Percentiles rank a stretch among this genome's conserved stretches.
phyloP scores from a whole-genome alignment of 352 stramenopile genomes.

The Phytopythium mirpurense region DNA sequence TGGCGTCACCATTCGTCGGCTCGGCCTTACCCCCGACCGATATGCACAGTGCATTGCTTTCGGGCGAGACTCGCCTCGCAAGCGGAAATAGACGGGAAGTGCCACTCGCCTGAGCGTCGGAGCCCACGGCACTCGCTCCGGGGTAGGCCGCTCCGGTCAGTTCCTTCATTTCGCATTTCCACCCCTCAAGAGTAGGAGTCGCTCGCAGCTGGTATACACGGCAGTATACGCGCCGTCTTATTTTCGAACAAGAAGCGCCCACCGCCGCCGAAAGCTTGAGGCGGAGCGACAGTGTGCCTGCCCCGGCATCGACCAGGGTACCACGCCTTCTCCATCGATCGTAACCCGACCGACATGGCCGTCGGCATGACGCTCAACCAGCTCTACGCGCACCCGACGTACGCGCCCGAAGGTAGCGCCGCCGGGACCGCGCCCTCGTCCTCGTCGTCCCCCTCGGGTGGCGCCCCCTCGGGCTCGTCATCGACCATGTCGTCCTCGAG shows the following conservation, averaged over 20 bases:
- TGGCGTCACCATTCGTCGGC: background rate
- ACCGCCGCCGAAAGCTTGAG: slow-evolving; percentile 7
- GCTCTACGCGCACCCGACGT: slow-evolving; percentile 45
- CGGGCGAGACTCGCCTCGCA: background rate
- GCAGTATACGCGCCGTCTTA: background rate
- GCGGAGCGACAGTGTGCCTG: slow-evolving; percentile 4
- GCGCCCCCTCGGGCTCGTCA: background rate
- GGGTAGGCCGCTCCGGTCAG: background rate
- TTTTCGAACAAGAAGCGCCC: slow-evolving; percentile 6
- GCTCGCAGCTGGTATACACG: background rate
- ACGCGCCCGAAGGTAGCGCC: slow-evolving; percentile 13
- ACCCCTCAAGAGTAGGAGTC: slow-evolving; percentile 23
- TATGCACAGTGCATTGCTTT: too few relatives aligned
- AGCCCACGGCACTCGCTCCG: background rate
- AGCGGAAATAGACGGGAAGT: background rate
- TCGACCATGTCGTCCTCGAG: background rate
- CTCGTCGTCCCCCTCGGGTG: background rate
- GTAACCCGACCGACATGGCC: slow-evolving; percentile 23
- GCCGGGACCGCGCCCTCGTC: slow-evolving; percentile 4
- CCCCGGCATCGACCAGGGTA: background rate
- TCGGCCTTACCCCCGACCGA: slow-evolving; percentile 1
- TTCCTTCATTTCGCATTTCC: slow-evolving; percentile 29
- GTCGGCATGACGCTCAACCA: slow-evolving; percentile 73
- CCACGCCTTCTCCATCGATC: background rate
- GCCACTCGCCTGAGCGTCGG: background rate